Percentiles rank a stretch among this genome's conserved stretches.
phyloP scores from a whole-genome alignment of 139 green algal genomes.

The Edaphochlamys debaryana region DNA sequence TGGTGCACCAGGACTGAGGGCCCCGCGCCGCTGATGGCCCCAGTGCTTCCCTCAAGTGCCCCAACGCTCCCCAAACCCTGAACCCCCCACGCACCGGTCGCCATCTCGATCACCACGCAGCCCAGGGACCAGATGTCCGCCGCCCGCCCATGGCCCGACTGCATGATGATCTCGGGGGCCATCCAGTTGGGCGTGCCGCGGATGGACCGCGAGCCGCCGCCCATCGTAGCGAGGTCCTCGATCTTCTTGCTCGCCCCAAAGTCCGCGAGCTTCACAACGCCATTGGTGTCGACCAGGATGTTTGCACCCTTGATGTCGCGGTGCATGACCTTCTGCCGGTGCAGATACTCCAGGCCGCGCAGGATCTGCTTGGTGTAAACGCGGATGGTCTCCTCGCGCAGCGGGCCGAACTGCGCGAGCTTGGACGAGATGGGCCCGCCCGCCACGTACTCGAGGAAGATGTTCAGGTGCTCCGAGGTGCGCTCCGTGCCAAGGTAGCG shows the following conservation, averaged over 20 bases:
- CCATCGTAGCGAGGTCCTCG: slow-evolving; percentile 90
- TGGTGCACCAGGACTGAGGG: too few relatives aligned
- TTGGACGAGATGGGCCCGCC: slow-evolving; percentile 91
- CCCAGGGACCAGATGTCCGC: slow-evolving; percentile 97
- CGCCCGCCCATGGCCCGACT: slow-evolving; percentile 77
- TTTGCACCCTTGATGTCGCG: slow-evolving; percentile 90
- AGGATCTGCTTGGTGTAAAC: slow-evolving; percentile 87
- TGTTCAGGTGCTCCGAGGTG: slow-evolving; percentile 84
- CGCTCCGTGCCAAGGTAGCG: slow-evolving; percentile 92
- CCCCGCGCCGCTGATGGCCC: too few relatives aligned
- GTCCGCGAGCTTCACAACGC: slow-evolving; percentile 94
- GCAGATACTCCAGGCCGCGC: slow-evolving; percentile 93
- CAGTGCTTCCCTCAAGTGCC: too few relatives aligned
- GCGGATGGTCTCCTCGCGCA: slow-evolving; percentile 75
- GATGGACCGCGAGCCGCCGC: slow-evolving; percentile 86
- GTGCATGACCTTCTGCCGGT: slow-evolving; percentile 91
- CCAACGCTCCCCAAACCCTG: background rate
- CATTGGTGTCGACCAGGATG: slow-evolving; percentile 92
- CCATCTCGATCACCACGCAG: slow-evolving; percentile 98
- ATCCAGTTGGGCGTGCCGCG: slow-evolving; percentile 98
- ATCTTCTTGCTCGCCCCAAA: slow-evolving; percentile 95
- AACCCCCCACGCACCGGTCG: slow-evolving; percentile 66
- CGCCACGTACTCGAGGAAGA: slow-evolving; percentile 97
- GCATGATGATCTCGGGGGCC: slow-evolving; percentile 98
- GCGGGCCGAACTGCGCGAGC: slow-evolving; percentile 33